phyloP scores from a whole-genome alignment of 371 early-diverging fungal genomes.

The Dichotomocladium elegans region DNA sequence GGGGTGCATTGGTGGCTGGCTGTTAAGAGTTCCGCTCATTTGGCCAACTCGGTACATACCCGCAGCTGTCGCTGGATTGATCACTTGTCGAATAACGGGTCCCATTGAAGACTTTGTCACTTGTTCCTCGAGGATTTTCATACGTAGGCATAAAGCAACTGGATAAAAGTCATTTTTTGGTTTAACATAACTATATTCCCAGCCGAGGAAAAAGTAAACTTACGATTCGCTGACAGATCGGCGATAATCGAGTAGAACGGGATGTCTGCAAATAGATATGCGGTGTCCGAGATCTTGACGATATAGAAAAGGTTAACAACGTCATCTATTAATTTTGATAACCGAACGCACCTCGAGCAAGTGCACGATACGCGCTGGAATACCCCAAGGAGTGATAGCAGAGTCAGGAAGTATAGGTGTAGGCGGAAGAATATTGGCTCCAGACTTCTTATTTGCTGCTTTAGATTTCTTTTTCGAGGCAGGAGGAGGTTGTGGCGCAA shows the following conservation, averaged over 20 bases:
- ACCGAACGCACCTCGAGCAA: background rate
- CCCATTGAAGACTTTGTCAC: background rate
- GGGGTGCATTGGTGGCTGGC: background rate
- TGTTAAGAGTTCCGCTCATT: background rate
- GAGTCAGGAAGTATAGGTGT: conserved; percentile 25
- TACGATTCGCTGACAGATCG: background rate
- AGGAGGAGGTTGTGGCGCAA: conserved; percentile 8
- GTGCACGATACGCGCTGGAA: conserved; percentile 19
- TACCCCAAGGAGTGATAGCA: conserved; percentile 33
- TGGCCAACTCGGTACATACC: background rate
- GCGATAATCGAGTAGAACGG: background rate
- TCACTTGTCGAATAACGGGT: background rate
- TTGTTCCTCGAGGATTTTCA: background rate
- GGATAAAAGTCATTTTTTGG: background rate
- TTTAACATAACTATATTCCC: no score
- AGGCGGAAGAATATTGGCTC: background rate
- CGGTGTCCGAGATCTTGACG: conserved; percentile 2
- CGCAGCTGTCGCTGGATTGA: background rate
- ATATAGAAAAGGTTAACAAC: background rate
- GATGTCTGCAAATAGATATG: background rate
- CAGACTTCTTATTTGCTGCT: conserved; percentile 19
- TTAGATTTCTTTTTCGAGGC: conserved; percentile 7
- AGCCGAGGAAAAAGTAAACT: background rate
- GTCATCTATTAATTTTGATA: background rate
- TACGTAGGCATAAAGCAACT: background rate